Evolutionary conservation across 805 yeast genomes (phyloP), one percentile per base, ranked within the genome.

Genomic region (Ogataea zsoltii): DNA sequence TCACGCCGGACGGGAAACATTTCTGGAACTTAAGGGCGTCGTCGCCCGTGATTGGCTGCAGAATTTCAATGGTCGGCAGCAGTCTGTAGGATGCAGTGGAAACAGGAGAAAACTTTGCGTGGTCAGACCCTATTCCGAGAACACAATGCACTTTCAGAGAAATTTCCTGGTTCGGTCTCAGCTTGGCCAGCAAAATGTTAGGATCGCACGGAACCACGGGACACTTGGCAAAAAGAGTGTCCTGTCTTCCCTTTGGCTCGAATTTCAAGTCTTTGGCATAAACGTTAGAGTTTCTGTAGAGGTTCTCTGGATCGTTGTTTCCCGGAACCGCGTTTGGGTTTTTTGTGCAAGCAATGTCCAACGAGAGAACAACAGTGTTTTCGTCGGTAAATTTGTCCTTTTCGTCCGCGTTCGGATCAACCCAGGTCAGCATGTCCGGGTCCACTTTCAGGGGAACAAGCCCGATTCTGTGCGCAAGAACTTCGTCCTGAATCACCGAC

Each of bases 131-230:
- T 54, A 88, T 70, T 47, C 99, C 99, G 51, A 92, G 75, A 25
- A 91, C 75, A 65, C 97, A 94, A 69, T 90, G 96, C 46, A 86
- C 96, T 61, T 90, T 77, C 54, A 94, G 74, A 21, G 92, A 79
- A 52, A 94, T 91, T 69, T 94, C 98, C 71, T 94, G 99, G 39
- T 97, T 97, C 6, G 98, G 98, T 60, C 99, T 81, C 60, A 94
- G 74, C 69, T 94, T 94, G 42, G 96, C 97, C 43, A 94, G 68
- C 52, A 94, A 70, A 55, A 94, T 88, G 65, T 94, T 85, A 30
- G 97, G 96, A 68, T 91, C 94, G 47, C 86, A 76, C 17, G 96
- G 85, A 9, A 72, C 83, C 31, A 85, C 88, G 1, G 91, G 88
- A 41, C 65, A 67, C 44, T 75, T 72, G 53, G 83, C 80, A 68